These are phyloP conservation scores for Flaveria linearis DNA, from an alignment of 129 eudicot species.

Conservation along the genomic window DNA sequence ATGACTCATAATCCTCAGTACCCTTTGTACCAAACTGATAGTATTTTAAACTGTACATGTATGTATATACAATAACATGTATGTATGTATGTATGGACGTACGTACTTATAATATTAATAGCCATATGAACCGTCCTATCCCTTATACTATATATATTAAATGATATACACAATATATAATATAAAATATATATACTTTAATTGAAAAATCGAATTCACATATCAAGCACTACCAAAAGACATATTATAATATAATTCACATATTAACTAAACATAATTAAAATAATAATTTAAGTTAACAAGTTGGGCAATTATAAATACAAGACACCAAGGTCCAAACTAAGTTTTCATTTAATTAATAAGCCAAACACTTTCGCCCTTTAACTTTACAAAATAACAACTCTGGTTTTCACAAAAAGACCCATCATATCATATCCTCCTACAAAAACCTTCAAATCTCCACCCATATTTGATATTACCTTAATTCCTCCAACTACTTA, in stretches of 20 bases:
- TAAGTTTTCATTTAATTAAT: slow-evolving; percentile 11
- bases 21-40: too few species aligned
- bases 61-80: too few species aligned
- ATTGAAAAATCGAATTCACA: neutral
- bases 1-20: too few species aligned
- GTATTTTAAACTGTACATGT: too few species aligned
- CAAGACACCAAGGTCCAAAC: slow-evolving; percentile 26
- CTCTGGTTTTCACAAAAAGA: slow-evolving; percentile 34
- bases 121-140: too few species aligned
- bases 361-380: slow-evolving; percentile 9
- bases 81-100: too few species aligned
- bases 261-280: neutral
- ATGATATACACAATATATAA: too few species aligned
- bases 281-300: neutral
- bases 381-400: slow-evolving; percentile 37
- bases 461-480: neutral
- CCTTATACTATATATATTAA: too few species aligned
- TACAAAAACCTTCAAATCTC: neutral
- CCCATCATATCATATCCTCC: slow-evolving; percentile 17
- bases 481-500: slow-evolving; percentile 2
- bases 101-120: too few species aligned
- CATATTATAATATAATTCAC: neutral
- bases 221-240: neutral
- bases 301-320: slow-evolving; percentile 10
- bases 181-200: too few species aligned